These are phyloP conservation scores for Globisporangium lucens DNA, from an alignment of 352 stramenopile genomes.

Conservation along the genomic window DNA sequence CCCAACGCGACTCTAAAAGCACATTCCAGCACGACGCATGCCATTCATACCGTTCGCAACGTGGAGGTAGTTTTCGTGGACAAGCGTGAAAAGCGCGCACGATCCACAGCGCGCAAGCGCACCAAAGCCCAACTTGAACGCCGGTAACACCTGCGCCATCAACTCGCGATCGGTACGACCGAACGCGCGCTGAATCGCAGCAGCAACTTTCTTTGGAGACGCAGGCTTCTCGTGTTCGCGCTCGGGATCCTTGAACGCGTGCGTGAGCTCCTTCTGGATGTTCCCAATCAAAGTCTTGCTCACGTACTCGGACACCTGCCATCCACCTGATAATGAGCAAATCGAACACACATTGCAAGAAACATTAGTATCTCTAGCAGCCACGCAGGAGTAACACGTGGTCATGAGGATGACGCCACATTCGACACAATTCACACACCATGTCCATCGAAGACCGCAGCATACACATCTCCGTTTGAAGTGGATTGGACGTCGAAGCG, in stretches of 20 bases:
- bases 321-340: conserved; percentile 53
- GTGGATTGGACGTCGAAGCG: conserved; percentile 74
- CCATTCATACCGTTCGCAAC: conserved; percentile 68
- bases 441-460: conserved; percentile 89
- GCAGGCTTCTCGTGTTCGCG: conserved; percentile 22
- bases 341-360: background rate
- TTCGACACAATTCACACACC: conserved; percentile 32
- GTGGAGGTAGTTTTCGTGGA: conserved; percentile 73
- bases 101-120: conserved; percentile 84
- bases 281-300: conserved; percentile 76
- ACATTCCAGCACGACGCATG: background rate
- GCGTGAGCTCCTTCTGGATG: conserved; percentile 65
- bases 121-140: conserved; percentile 91
- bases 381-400: background rate
- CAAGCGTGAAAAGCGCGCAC: conserved; percentile 81
- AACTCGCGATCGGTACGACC: conserved; percentile 84
- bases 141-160: conserved; percentile 68
- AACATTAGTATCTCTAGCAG: background rate
- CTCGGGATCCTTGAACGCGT: conserved; percentile 38
- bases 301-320: conserved; percentile 91
- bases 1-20: background rate
- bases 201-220: conserved; percentile 50
- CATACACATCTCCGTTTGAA: conserved; percentile 77
- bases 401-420: conserved; percentile 1
- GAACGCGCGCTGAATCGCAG: conserved; percentile 83